Base-by-base conservation (phyloP, 192 early-diverging fungal species). In the Pilobolus umbonatus region DNA sequence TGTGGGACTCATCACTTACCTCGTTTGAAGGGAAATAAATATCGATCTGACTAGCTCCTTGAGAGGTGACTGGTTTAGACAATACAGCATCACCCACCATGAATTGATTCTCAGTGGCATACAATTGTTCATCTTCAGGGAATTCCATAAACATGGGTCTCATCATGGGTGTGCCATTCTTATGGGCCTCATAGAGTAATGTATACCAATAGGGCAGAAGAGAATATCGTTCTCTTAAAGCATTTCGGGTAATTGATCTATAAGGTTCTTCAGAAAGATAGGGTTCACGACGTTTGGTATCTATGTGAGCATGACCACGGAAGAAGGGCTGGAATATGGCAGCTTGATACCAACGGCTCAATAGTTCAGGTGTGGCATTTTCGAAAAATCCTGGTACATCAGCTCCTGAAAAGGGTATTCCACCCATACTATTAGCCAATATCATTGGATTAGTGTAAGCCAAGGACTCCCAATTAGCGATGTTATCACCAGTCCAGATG, bases 401-500 rank as follows among this genome's bases (percentile, higher is more conserved):
- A 19, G 95, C 95, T 29, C 97, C 97, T 25, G 75, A 71, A 72
- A 99, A 98, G 5, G 90, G 76, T 35, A 98, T 72, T n/a, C 95
- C 97, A 25, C 87, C 79, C 26, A 94, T 45, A 57, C 91, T 85
- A 67, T 95, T 87, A 42, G 89, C 80, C 39, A 99, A 68, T 14
- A 95, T 66, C 95, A 98, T 98, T 4, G 95, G 92, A 5, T 87
- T 79, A 10, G 93, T 84, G 5, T 80, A 78, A 24, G 72, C 81
- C 44, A 99, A 63, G 44, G 96, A 88, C 43, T 85, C 82, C 97
- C 97, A 99, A 25, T 75, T 72, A 7, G 93, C 93, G 5, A 83
- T 71, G 66, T 97, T 99, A 71, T 99, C 97, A 35, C 97, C 97
- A 2, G 97, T 99, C 97, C 97, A 99, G 43, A 96, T 86, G 3